A percentile compares a stretch with the other conserved stretches of the same genome.
These are phyloP conservation scores for Backusella tuberculispora DNA, from an alignment of 192 early-diverging fungal genomes.

Conservation along the genomic window DNA sequence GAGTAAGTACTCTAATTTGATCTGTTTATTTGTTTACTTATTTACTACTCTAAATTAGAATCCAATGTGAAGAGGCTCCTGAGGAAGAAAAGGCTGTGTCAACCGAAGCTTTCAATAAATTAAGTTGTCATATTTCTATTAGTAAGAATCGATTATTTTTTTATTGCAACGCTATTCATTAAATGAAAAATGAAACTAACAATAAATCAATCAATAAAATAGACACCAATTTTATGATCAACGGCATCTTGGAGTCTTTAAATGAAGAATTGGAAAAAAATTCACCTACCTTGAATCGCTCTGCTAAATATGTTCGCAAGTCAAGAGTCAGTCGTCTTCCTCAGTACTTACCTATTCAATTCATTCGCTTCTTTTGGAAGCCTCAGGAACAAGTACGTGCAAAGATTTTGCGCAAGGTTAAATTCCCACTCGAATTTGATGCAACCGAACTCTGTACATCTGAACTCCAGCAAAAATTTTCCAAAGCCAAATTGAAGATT, in stretches of 20 bases:
- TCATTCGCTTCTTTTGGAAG: conserved; percentile 98
- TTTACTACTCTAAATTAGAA: conserved; percentile 42
- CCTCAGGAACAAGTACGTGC: conserved; percentile 73
- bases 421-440: conserved; percentile 93
- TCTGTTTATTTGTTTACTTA: neutral
- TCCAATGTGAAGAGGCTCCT: conserved; percentile 80
- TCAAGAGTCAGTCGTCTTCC: conserved; percentile 85
- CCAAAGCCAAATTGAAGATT: conserved; percentile 62
- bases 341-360: conserved; percentile 85
- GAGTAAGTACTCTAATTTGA: conserved; percentile 27
- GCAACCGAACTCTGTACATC: conserved; percentile 84
- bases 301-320: conserved; percentile 78
- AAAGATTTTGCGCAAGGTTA: conserved; percentile 95
- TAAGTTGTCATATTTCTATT: conserved; percentile 70
- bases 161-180: neutral
- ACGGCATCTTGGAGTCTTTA: conserved; percentile 68
- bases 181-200: neutral
- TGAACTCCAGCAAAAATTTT: conserved; percentile 78
- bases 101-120: conserved; percentile 75
- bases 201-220: neutral
- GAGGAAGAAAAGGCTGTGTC: conserved; percentile 65
- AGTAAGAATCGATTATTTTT: conserved; percentile 31
- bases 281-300: conserved; percentile 78
- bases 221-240: conserved; percentile 80
- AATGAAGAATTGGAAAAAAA: conserved; percentile 89